Evolutionary conservation across 805 yeast species (phyloP).

Genomic region (Candida taoyuanica): DNA sequence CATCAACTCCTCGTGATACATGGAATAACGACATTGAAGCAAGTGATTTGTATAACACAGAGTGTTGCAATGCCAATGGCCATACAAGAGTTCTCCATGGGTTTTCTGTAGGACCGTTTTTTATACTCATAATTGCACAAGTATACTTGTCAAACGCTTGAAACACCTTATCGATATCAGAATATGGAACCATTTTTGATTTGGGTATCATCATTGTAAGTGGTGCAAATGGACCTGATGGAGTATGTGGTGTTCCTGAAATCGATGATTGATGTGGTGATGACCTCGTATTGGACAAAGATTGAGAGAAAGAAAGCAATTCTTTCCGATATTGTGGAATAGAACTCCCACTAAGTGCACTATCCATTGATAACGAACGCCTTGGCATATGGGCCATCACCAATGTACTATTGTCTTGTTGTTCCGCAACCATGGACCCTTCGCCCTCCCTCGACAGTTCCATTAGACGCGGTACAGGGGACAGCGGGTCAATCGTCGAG

Average conservation of each 20-base stretch:
- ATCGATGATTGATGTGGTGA: constrained; percentile 1
- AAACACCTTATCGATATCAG: constrained; percentile 23
- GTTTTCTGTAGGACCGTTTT: constrained; percentile 59
- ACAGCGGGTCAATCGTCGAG: constrained; percentile 15
- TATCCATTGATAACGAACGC: constrained; percentile 20
- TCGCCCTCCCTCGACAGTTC: constrained; percentile 13
- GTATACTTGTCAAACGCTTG: constrained; percentile 41
- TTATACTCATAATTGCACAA: constrained; percentile 55
- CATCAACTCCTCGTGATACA: constrained; percentile 39
- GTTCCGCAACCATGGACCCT: constrained; percentile 5
- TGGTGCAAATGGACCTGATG: constrained; percentile 1
- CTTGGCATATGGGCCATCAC: constrained; percentile 4
- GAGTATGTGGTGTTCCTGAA: neutral
- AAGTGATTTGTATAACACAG: constrained; percentile 56
- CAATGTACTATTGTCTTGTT: neutral
- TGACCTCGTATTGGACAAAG: constrained; percentile 5
- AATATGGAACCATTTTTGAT: constrained; percentile 2
- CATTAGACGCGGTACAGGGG: constrained; percentile 8
- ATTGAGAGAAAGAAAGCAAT: constrained; percentile 15
- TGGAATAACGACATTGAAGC: constrained; percentile 68
- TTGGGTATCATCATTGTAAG: neutral
- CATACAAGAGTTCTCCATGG: constrained; percentile 60
- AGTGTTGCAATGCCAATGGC: constrained; percentile 51
- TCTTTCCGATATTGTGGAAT: constrained; percentile 24
- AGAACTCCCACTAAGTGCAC: constrained; percentile 16